Evolutionary conservation across 163 green algal genomes (phyloP), one percentile per base, ranked within the genome.

Genomic region (Chloroidium sp.): DNA sequence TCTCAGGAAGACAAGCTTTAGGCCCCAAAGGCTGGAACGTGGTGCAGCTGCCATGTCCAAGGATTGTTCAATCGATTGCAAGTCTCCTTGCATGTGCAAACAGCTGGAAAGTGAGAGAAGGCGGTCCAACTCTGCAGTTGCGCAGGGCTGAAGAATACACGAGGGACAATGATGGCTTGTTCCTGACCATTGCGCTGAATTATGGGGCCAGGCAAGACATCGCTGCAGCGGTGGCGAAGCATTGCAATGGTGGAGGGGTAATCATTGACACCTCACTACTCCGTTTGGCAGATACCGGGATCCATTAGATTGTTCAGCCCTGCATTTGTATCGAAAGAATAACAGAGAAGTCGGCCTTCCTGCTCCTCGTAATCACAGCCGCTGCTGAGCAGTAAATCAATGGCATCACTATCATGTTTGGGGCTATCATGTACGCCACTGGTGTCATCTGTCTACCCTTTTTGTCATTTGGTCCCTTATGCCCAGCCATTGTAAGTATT

Each of bases 151-250:
- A 92, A 81, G 76, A 72, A 13, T 67, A 69, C 1, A 97, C 93
- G 0, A 78, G 58, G 1, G 61, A 74, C 59, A 94, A 95, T 81
- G 80, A 3, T 1, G 72, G 61, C 2, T 61, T 89, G 81, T 60
- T 88, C 57, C 83, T 98, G 14, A 94, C 84, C 59, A 80, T 98
- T 2, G 92, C 92, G 1, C 1, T 98, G 8, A 92, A 79, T 78
- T 97, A 98, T 86, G 86, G 90, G 68, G 92, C 86, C 0, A 86
- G 90, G 76, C 84, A 93, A 69, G 95, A 98, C 83, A 87, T 98
- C 61, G 83, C 86, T 1, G 8, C 74, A 0, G 94, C 94, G 1
- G 89, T 86, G 6, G 85, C 84, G 80, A 59, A 77, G 4, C 68
- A 36, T 36, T 36, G 36, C 36, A 36, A 36, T 36, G 36, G 36